These are phyloP conservation scores for Jaltomata sinuosa DNA, from an alignment of 257 asterid genomes.

Conservation along the genomic window DNA sequence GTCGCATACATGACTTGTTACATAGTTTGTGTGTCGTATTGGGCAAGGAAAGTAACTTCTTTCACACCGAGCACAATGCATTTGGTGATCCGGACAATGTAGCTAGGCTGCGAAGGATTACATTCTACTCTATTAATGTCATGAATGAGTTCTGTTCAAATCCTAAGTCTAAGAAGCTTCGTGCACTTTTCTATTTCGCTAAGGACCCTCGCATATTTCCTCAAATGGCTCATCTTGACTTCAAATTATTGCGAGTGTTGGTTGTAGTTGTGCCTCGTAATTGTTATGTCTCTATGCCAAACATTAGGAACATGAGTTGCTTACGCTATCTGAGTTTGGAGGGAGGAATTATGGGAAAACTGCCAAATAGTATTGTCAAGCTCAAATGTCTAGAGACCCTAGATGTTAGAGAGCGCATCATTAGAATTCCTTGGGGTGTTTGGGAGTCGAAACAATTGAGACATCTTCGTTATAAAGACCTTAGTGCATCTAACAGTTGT, in stretches of 20 bases:
- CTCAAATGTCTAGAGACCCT: background rate
- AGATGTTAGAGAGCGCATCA: background rate
- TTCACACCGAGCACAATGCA: background rate
- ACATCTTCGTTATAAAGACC: background rate
- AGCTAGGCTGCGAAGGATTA: background rate
- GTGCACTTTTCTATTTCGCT: background rate
- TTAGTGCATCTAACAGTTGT: no score
- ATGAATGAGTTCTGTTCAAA: background rate
- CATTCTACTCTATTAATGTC: background rate
- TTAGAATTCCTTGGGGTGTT: background rate
- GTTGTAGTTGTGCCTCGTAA: background rate
- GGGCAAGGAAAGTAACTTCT: background rate
- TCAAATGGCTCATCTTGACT: background rate
- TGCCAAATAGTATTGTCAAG: background rate
- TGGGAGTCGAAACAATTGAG: slow-evolving; percentile 1
- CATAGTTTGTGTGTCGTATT: background rate
- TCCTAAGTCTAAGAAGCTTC: background rate
- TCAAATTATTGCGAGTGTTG: background rate
- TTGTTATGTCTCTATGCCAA: background rate
- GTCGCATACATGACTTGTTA: background rate
- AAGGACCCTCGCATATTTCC: background rate
- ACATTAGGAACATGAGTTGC: background rate
- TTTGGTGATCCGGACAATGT: background rate
- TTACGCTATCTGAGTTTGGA: background rate
- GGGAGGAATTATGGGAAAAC: background rate